Evolutionary conservation across 2,329 filamentous ascomycete genomes (phyloP).

Genomic region (Alternaria solani): DNA sequence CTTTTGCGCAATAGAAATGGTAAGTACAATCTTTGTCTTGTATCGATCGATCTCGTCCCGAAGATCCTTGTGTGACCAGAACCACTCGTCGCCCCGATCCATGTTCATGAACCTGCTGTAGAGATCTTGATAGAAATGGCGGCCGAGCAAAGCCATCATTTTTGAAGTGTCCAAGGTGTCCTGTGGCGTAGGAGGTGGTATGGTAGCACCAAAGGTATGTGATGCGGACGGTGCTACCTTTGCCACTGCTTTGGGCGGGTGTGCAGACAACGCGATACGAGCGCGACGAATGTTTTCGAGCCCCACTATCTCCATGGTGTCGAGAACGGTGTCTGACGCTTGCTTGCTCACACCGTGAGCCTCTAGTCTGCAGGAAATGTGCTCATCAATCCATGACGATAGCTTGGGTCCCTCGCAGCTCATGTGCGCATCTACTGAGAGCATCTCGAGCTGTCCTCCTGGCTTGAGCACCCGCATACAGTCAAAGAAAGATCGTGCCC

Average conservation of each 20-base stretch:
- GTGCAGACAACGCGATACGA: slow-evolving; percentile 34
- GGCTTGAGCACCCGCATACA: slow-evolving; percentile 40
- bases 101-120: slow-evolving; percentile 30
- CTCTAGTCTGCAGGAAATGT: slow-evolving; percentile 31
- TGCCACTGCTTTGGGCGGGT: slow-evolving; percentile 20
- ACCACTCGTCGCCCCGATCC: slow-evolving; percentile 36
- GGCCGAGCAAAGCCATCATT: slow-evolving; percentile 39
- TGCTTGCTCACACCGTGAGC: slow-evolving; percentile 32
- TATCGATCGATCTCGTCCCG: slow-evolving; percentile 34
- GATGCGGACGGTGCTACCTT: slow-evolving; percentile 14
- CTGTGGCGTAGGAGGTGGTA: slow-evolving; percentile 26
- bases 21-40: slow-evolving; percentile 39
- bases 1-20: slow-evolving; percentile 36
- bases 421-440: slow-evolving; percentile 37
- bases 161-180: slow-evolving; percentile 30
- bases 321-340: slow-evolving; percentile 37
- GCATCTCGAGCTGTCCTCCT: slow-evolving; percentile 38
- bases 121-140: slow-evolving; percentile 37
- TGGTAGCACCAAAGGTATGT: slow-evolving; percentile 13
- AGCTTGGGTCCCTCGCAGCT: slow-evolving; percentile 33
- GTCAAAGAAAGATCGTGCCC: slow-evolving; percentile 40
- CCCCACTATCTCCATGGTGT: slow-evolving; percentile 41
- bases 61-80: slow-evolving; percentile 34
- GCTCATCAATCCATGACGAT: slow-evolving; percentile 35
- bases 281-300: slow-evolving; percentile 39